Evolutionary conservation across 2,329 filamentous ascomycete species (phyloP), one percentile per base, ranked within the genome.

Genomic region (Epichloe coenophiala): DNA sequence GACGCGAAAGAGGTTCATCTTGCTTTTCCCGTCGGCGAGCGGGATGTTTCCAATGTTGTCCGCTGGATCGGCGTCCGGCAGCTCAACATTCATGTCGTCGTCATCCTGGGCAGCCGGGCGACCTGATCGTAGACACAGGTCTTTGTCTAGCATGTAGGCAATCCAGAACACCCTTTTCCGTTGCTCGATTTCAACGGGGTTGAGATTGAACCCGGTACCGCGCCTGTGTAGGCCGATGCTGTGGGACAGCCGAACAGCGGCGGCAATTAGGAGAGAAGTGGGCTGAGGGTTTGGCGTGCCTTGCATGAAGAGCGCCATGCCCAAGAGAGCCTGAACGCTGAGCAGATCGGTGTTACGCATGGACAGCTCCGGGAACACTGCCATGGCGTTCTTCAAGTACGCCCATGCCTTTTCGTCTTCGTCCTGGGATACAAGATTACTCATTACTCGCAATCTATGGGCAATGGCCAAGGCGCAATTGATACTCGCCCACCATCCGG

Each of bases 401-500:
- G 83, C 84, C 90, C 93, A 97, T 0, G 90, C 90, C 64, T 94
- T 94, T 49, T 90, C 83, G 58, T 97, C 93, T 63, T 97, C 91
- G 55, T 95, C 89, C 55, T 86, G 81, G 1, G 89, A 84, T 0
- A 95, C 88, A 8, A 95, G 72, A 60, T 95, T 93, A 71, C 88
- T 95, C 89, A 96, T 95, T 21, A 96, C 88, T 11, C 93, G 84
- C 60, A 98, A 73, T 40, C 93, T 80, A 63, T 96, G 88, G 5
- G 91, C 86, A 58, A 96, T 94, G n/a, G 91, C 93, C 51, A 98
- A 71, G 1, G 86, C 88, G 53, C 95, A 85, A 59, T 98, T 98
- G 60, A 98, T 75, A 67, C 89, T 95, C 5, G 93, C 93, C 91
- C 93, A 98, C 93, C 93, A 98, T 3, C 93, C 93, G 5, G 89